These are phyloP conservation scores for Trifolium dubium DNA, from an alignment of 306 rosid species.

Conservation along the genomic window DNA sequence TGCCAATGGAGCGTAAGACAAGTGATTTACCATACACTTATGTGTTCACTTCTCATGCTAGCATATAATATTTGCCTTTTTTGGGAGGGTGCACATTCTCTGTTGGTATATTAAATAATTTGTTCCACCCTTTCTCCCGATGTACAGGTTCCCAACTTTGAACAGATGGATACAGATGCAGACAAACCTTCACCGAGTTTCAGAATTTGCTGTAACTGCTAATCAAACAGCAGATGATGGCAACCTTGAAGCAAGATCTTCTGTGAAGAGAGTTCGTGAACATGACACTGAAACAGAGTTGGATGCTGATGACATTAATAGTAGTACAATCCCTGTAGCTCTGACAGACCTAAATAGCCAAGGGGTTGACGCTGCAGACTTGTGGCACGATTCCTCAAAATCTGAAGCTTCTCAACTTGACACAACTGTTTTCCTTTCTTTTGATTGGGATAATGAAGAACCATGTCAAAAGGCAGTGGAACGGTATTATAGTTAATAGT, in stretches of 20 bases:
- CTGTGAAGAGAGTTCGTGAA: slow-evolving; percentile 89
- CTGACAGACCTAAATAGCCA: slow-evolving; percentile 59
- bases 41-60: slow-evolving; percentile 14
- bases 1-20: not conserved
- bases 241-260: slow-evolving; percentile 63
- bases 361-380: slow-evolving; percentile 58
- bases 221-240: slow-evolving; percentile 63
- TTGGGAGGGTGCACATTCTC: not conserved
- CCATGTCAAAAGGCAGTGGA: slow-evolving; percentile 90
- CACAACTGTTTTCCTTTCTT: slow-evolving; percentile 81
- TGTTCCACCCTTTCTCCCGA: slow-evolving; percentile 39
- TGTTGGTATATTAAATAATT: slow-evolving; percentile 26
- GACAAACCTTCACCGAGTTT: slow-evolving; percentile 96
- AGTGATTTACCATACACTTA: not conserved
- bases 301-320: slow-evolving; percentile 77
- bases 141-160: slow-evolving; percentile 87
- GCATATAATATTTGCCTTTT: slow-evolving; percentile 7
- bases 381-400: slow-evolving; percentile 69
- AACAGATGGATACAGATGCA: slow-evolving; percentile 99
- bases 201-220: slow-evolving; percentile 84
- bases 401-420: slow-evolving; percentile 76
- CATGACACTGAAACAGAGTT: slow-evolving; percentile 83
- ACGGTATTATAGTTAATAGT: slow-evolving; percentile 60
- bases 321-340: slow-evolving; percentile 57
- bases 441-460: slow-evolving; percentile 96